Evolutionary conservation across 345 rosid genomes (phyloP).

Genomic region (Hibiscus tridactylites): DNA sequence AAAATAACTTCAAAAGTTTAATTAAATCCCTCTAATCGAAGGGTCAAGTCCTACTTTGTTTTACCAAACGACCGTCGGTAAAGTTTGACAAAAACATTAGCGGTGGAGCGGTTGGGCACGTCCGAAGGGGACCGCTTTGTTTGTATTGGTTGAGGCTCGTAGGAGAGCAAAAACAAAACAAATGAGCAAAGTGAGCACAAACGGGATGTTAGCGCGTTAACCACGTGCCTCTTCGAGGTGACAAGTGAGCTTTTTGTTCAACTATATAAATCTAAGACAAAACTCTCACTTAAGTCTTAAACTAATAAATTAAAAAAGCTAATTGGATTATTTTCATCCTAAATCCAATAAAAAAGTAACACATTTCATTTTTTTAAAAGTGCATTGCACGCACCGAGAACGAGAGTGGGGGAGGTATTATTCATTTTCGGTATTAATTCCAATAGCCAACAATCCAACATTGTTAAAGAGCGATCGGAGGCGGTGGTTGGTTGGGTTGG

Average conservation of each 20-base stretch:
- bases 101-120: conserved; percentile 31
- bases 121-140: conserved; percentile 24
- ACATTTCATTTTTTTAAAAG: background rate
- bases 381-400: background rate
- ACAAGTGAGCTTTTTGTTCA: background rate
- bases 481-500: conserved; percentile 6
- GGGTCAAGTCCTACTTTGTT: too few relatives aligned
- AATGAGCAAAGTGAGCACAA: too few relatives aligned
- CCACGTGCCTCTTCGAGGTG: background rate
- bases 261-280: too few relatives aligned
- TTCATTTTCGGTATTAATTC: conserved; percentile 8
- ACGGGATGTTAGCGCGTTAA: background rate
- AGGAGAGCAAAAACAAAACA: too few relatives aligned
- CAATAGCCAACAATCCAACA: conserved; percentile 8
- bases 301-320: too few relatives aligned
- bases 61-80: background rate
- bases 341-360: too few relatives aligned
- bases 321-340: too few relatives aligned
- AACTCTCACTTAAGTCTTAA: too few relatives aligned
- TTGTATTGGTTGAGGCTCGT: background rate
- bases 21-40: too few relatives aligned
- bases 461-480: background rate
- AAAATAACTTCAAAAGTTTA: too few relatives aligned
- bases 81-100: background rate
- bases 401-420: background rate